These are phyloP conservation scores for Penicillium freii DNA, from an alignment of 2,329 filamentous ascomycete species.

Conservation along the genomic window DNA sequence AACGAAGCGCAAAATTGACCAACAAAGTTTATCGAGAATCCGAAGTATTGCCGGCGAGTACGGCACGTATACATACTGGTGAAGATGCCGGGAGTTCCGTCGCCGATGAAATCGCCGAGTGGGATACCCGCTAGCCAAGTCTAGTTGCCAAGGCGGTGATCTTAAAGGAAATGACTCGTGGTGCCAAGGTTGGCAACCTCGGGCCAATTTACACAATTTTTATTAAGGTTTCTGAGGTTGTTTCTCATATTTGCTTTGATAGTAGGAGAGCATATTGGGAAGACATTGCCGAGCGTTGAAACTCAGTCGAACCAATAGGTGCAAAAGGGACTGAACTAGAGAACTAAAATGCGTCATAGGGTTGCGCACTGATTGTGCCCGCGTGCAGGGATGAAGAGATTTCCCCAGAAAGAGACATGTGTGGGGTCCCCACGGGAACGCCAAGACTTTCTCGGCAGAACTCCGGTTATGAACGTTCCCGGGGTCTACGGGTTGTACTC, in stretches of 20 bases:
- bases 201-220: neutral
- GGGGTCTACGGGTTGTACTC: neutral
- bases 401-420: conserved; percentile 2
- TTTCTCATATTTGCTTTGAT: neutral
- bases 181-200: neutral
- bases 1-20: neutral
- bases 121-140: neutral
- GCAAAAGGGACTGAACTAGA: neutral
- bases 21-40: neutral
- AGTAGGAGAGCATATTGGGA: neutral
- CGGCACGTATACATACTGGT: neutral
- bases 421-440: conserved; percentile 2
- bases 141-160: neutral
- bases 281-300: neutral
- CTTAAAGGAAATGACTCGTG: neutral
- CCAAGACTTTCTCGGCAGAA: neutral
- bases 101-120: neutral
- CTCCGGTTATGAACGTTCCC: neutral
- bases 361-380: neutral
- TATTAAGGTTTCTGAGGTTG: neutral
- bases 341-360: neutral
- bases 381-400: neutral
- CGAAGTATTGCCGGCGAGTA: neutral
- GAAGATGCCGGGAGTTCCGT: neutral
- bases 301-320: neutral